Evolutionary conservation across 495 filamentous ascomycete genomes (phyloP), one percentile per base, ranked within the genome.

Genomic region (Xylaria acuta): DNA sequence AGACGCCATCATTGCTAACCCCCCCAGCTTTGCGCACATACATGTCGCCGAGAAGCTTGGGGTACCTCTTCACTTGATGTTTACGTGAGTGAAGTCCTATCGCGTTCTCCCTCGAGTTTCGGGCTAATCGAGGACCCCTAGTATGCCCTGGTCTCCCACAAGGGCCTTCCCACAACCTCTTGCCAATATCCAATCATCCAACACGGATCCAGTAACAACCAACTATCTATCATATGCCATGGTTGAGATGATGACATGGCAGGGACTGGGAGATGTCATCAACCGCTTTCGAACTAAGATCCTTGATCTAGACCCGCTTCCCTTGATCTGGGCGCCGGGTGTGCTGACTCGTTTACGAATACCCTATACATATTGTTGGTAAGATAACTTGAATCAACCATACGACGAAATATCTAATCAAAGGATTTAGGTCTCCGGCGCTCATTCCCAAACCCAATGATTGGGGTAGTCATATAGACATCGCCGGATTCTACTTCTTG

Each of bases 1-100:
- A 0, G 91, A 95, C 78, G 90, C 87, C 9, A 95, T 96, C 74
- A 94, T 96, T 70, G 93, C 93, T 16, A 96, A 96, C 76, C 93
- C 93, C 3, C 92, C 92, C 0, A 92, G 91, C 78, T 94, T 94
- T 77, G 92, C 91, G 16, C 92, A 94, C 79, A 82, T 95, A 6
- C 92, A 94, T 80, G 91, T 92, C 72, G 93, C 93, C n/a, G 90
- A 96, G 79, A 90, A 90, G 75, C 80, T 96, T 65, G 92, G 92
- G 0, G 88, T 95, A 32, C 92, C 93, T 12, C 80, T 95, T 6
- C 92, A 94, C 80, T 79, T 95, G 68, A 94, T 95, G 90, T 95
- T 95, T 80, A 95, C 93, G 20, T 94, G 69, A 76, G 92, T 89
- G 32, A 47, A 56, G 12, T 14, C 8, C 8, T 36, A n/a, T 40